phyloP scores from a whole-genome alignment of 2,329 filamentous ascomycete genomes.

The Leptographium procerum region DNA sequence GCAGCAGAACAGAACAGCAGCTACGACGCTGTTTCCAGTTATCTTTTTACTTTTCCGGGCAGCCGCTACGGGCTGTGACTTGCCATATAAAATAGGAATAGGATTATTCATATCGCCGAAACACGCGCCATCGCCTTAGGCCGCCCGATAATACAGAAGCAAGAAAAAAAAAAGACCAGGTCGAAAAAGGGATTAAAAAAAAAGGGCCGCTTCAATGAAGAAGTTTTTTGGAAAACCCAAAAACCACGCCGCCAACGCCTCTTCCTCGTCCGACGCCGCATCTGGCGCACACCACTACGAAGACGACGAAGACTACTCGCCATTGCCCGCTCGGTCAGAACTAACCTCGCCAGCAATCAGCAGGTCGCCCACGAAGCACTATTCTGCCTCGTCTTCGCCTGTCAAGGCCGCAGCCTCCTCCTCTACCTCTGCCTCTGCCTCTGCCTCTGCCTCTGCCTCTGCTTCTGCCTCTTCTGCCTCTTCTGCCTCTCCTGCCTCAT shows the following conservation, averaged over 20 bases:
- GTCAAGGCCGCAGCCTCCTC: slow-evolving; percentile 4
- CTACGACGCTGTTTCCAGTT: neutral
- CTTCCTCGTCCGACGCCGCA: neutral
- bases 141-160: neutral
- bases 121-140: neutral
- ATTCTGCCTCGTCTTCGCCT: slow-evolving; percentile 10
- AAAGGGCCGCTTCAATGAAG: slow-evolving; percentile 23
- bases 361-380: slow-evolving; percentile 21
- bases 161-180: neutral
- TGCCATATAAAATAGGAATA: neutral
- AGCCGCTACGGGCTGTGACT: neutral
- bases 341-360: slow-evolving; percentile 9
- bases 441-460: neutral
- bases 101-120: slow-evolving; percentile 7
- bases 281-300: slow-evolving; percentile 12
- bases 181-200: neutral
- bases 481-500: neutral
- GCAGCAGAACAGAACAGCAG: neutral
- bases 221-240: slow-evolving; percentile 36
- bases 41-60: neutral
- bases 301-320: slow-evolving; percentile 21
- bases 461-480: slow-evolving; percentile 10
- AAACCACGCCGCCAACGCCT: slow-evolving; percentile 22
- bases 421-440: neutral
- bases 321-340: slow-evolving; percentile 8